Percentiles rank a stretch among this genome's conserved stretches.
These are phyloP conservation scores for Ceratocystis lukuohia DNA, from an alignment of 2,329 filamentous ascomycete genomes.

Conservation along the genomic window DNA sequence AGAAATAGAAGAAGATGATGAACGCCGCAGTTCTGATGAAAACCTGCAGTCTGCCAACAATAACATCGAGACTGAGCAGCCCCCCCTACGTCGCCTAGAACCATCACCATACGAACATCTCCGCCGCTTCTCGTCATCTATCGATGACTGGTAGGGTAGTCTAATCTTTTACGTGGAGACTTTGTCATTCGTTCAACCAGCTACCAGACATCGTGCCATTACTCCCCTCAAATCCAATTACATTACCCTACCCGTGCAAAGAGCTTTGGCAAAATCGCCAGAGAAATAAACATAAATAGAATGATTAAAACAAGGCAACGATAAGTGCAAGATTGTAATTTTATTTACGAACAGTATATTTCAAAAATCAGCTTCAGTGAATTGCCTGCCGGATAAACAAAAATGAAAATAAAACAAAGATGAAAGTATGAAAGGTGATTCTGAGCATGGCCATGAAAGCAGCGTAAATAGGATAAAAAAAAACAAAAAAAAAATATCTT, in stretches of 20 bases:
- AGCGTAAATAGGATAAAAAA: neutral
- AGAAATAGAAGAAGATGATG: neutral
- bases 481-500: neutral
- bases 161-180: neutral
- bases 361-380: neutral
- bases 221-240: too few relatives aligned
- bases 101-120: neutral
- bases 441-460: neutral
- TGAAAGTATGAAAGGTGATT: neutral
- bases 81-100: neutral
- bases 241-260: too few relatives aligned
- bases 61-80: neutral
- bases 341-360: slow-evolving; percentile 4
- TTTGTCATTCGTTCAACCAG: too few relatives aligned
- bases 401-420: slow-evolving; percentile 4
- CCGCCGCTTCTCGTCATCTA: neutral
- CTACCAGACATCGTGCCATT: too few relatives aligned
- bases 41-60: neutral
- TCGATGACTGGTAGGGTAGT: neutral
- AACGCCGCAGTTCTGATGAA: neutral
- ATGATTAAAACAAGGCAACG: too few relatives aligned
- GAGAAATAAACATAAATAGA: neutral
- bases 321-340: neutral
- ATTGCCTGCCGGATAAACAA: neutral
- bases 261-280: neutral